A percentile compares a stretch with the other conserved stretches of the same genome.
These are phyloP conservation scores for Fusarium sp. DNA, from an alignment of 2,329 filamentous ascomycete genomes.

Conservation along the genomic window DNA sequence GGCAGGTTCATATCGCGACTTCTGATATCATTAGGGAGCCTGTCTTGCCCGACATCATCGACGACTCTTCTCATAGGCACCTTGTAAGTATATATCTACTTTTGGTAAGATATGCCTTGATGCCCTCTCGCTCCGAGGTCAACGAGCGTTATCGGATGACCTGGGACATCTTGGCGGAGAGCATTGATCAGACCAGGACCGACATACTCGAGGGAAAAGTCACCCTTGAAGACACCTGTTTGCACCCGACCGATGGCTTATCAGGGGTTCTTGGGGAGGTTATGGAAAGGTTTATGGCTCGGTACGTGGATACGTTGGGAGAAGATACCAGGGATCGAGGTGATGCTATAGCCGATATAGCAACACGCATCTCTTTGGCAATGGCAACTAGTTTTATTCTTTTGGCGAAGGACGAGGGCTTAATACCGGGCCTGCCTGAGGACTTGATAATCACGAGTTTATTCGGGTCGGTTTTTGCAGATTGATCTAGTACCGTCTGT, in stretches of 20 bases:
- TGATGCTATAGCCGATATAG: background rate
- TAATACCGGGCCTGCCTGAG: background rate
- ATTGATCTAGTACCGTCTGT: background rate
- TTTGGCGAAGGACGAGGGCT: background rate
- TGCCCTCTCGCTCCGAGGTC: background rate
- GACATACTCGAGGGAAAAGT: background rate
- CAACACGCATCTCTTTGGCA: background rate
- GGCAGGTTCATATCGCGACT: background rate
- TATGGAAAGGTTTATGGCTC: background rate
- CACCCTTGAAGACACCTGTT: background rate
- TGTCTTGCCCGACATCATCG: background rate
- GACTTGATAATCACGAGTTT: background rate
- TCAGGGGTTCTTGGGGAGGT: background rate
- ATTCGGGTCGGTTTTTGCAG: background rate
- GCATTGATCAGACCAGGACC: background rate
- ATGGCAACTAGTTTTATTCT: background rate
- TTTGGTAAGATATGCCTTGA: background rate
- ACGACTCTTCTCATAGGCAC: background rate
- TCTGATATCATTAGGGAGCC: background rate
- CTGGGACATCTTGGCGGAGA: background rate
- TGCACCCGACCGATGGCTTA: fast-evolving
- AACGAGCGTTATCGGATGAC: background rate
- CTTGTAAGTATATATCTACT: background rate
- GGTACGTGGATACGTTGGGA: background rate
- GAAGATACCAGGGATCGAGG: background rate